A percentile compares a stretch with the other conserved stretches of the same genome.
These are phyloP conservation scores for Andrographis paniculata DNA, from an alignment of 305 asterid genomes.

Conservation along the genomic window DNA sequence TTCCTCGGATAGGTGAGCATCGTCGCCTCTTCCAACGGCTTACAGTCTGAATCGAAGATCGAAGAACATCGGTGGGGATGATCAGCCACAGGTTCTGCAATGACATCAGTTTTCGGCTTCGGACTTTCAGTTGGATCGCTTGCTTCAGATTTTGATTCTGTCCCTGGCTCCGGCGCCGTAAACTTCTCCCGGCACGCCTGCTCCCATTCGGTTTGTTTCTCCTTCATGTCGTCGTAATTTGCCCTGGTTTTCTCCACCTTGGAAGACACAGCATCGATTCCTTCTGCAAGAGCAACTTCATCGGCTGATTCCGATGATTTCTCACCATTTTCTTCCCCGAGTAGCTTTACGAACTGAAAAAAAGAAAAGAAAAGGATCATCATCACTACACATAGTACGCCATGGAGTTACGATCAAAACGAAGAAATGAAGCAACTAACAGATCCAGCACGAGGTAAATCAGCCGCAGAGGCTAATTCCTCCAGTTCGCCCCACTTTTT, in stretches of 20 bases:
- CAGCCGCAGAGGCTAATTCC: conserved; percentile 48
- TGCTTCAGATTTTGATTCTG: conserved; percentile 25
- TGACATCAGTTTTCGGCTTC: conserved; percentile 27
- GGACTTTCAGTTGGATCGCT: conserved; percentile 18
- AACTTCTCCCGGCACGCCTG: conserved; percentile 65
- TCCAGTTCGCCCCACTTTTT: conserved; percentile 66
- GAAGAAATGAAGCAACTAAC: conserved; percentile 5
- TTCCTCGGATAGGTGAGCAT: conserved; percentile 64
- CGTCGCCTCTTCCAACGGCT: conserved; percentile 54
- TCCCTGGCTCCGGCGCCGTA: conserved; percentile 26
- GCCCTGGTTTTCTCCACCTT: conserved; percentile 50
- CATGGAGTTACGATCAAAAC: background rate
- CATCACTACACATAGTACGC: background rate
- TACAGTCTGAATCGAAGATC: conserved; percentile 38
- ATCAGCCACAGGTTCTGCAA: conserved; percentile 33
- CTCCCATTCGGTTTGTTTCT: conserved; percentile 67
- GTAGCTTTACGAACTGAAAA: conserved; percentile 58
- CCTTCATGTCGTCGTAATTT: conserved; percentile 51
- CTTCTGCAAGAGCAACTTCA: conserved; percentile 49
- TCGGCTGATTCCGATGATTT: conserved; percentile 41
- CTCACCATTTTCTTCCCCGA: conserved; percentile 43
- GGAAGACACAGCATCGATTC: conserved; percentile 61
- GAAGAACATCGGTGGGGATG: conserved; percentile 25
- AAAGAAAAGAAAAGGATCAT: conserved; percentile 2
- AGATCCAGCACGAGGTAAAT: conserved; percentile 43